Evolutionary conservation across 768 basidiomycete genomes (phyloP).

Genomic region (Tremella mesenterica): DNA sequence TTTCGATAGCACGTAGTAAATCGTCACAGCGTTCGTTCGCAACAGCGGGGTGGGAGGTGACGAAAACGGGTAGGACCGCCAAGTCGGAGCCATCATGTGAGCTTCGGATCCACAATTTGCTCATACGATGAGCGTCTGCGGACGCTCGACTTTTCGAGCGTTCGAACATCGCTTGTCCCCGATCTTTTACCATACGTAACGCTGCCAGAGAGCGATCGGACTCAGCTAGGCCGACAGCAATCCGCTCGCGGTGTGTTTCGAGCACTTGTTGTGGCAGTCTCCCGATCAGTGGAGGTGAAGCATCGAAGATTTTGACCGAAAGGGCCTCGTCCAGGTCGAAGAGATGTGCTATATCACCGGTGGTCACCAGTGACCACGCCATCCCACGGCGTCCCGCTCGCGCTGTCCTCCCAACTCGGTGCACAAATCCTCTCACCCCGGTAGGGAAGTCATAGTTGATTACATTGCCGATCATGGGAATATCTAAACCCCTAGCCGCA

Average conservation of each 20-base stretch:
- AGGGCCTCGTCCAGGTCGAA: constrained; percentile 82
- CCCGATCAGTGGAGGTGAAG: constrained; percentile 48
- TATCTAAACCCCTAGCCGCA: constrained; percentile 95
- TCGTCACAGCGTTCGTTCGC: not conserved
- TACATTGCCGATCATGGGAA: constrained; percentile 90
- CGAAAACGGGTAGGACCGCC: too few relatives aligned
- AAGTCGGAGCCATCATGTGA: not conserved
- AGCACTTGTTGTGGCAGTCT: constrained; percentile 68
- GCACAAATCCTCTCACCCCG: constrained; percentile 84
- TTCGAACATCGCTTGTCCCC: constrained; percentile 89
- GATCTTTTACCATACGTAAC: constrained; percentile 71
- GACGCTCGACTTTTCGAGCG: constrained; percentile 85
- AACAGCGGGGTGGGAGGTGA: too few relatives aligned
- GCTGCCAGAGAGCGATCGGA: constrained; percentile 52
- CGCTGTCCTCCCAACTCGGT: constrained; percentile 93
- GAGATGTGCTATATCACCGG: constrained; percentile 76
- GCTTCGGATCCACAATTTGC: not conserved
- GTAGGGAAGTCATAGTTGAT: constrained; percentile 98
- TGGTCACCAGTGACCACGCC: constrained; percentile 91
- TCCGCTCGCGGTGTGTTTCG: constrained; percentile 76
- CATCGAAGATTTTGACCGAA: constrained; percentile 49
- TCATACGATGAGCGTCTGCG: constrained; percentile 56
- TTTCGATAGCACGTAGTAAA: not conserved
- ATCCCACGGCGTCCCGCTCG: constrained; percentile 88
- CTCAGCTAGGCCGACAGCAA: constrained; percentile 43